Base-by-base conservation (phyloP, 2,329 filamentous ascomycete genomes). In the Colletotrichum plurivorum region DNA sequence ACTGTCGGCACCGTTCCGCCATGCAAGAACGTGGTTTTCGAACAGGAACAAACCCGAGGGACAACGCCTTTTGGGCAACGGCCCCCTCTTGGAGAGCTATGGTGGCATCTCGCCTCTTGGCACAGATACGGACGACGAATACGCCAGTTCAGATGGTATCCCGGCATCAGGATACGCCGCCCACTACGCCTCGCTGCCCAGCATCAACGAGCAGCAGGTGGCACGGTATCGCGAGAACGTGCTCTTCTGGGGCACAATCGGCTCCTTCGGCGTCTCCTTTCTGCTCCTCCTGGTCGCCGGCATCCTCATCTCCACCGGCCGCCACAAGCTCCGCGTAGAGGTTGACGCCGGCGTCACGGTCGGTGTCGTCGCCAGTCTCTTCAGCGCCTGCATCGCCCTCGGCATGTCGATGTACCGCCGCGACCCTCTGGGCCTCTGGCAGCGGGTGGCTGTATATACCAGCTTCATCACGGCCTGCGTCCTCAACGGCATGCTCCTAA, bases 261-360 rank as follows among this genome's bases (percentile, higher is more conserved):
- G 83, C 48, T 85, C 85, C 52, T 90, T 93, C 71, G 79, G 82
- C 2, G 85, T 88, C 0, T 87, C 92, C 0, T 85, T 91, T 43
- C 78, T 90, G 7, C 84, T 95, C 9, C 85, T 94, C 43, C 78
- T 86, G 55, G 85, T 95, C 39, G 88, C 92, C 0, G 84, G 84
- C 45, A 84, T 92, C 10, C 86, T 96, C 45, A 88, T 93, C 39
- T 81, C 84, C 15, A 93, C 93, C 1, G 93, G 92, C 9, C 85
- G 88, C 54, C 90, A 89, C 76, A 92, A 88, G 77, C 84, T 92
- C 72, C 84, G 87, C 5, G 84, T 89, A n/a, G 89, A 93, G 77
- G 93, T 95, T 4, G 92, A 95, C 74, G 88, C 88, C 0, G 93
- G 90, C 9, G 91, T 93, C 2, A 85, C 93, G 1, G 84, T 93